Evolutionary conservation across 306 rosid species (phyloP).

Genomic region (Mimosa pudica): DNA sequence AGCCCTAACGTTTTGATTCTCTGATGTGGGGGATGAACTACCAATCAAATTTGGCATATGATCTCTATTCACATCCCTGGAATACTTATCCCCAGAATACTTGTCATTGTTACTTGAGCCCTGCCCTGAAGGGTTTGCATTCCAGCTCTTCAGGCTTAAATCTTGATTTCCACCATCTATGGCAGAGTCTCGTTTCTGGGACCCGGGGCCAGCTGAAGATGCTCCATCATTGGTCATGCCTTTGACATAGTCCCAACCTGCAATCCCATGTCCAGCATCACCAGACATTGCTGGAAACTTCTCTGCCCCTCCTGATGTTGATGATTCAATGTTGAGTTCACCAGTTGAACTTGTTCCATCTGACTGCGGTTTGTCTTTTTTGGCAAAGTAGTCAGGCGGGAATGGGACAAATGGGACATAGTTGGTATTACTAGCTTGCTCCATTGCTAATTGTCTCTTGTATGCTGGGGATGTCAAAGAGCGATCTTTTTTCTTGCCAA

Average conservation of each 20-base stretch:
- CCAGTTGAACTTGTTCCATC: conserved; percentile 40
- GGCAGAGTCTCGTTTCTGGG: conserved; percentile 15
- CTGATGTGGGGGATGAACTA: conserved; percentile 43
- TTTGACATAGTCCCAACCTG: conserved; percentile 6
- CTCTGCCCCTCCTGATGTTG: conserved; percentile 38
- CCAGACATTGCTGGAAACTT: conserved; percentile 37
- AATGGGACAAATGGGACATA: conserved; percentile 93
- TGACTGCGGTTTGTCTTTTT: conserved; percentile 53
- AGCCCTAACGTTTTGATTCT: conserved; percentile 45
- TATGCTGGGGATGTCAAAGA: conserved; percentile 85
- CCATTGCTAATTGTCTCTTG: conserved; percentile 75
- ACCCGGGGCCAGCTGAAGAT: conserved; percentile 27
- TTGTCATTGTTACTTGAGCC: conserved; percentile 34
- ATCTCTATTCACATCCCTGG: conserved; percentile 26
- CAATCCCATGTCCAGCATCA: conserved; percentile 31
- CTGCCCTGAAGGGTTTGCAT: conserved; percentile 35
- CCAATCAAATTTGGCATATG: conserved; percentile 32
- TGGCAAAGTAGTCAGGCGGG: conserved; percentile 87
- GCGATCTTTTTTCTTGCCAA: conserved; percentile 87
- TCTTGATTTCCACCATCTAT: conserved; percentile 34
- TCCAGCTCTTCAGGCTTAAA: conserved; percentile 28
- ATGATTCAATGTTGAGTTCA: conserved; percentile 36
- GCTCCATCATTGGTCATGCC: conserved; percentile 31
- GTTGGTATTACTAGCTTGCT: conserved; percentile 63
- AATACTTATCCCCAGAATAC: conserved; percentile 20